Conservation (phyloP, 805 yeast genomes). For the Peterozyma toletana region DNA sequence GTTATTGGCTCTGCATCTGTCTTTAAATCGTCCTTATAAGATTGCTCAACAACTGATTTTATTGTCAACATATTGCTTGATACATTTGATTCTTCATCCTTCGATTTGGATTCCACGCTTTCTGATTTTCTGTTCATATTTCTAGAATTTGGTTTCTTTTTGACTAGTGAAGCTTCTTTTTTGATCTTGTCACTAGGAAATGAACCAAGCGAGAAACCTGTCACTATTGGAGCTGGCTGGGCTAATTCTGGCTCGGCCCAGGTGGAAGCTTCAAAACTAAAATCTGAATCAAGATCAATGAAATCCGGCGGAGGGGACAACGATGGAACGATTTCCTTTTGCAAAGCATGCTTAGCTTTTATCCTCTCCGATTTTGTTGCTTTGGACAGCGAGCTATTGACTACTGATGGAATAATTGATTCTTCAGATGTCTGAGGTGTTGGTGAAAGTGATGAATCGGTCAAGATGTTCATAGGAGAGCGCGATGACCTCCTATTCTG, state of each 20-base stretch:
- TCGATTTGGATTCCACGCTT: neutral
- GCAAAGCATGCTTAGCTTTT: constrained; percentile 1
- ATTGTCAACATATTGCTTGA: constrained; percentile 10
- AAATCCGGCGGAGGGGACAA: no score
- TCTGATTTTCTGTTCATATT: neutral
- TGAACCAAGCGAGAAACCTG: constrained; percentile 70
- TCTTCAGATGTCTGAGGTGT: no score
- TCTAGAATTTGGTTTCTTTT: constrained; percentile 16
- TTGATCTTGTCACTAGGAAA: constrained; percentile 55
- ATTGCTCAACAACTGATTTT: constrained; percentile 10
- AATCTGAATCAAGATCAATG: no score
- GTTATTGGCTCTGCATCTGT: constrained; percentile 26
- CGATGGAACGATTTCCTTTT: constrained; percentile 9
- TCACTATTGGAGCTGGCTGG: constrained; percentile 48
- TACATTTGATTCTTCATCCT: constrained; percentile 3
- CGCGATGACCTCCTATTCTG: no score
- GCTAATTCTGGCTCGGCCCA: constrained; percentile 56
- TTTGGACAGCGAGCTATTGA: neutral
- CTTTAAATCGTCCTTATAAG: constrained; percentile 18
- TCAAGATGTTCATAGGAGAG: no score
- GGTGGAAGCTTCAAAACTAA: constrained; percentile 1
- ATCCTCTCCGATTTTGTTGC: neutral
- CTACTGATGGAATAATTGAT: no score
- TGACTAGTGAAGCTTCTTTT: constrained; percentile 49
- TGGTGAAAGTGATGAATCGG: no score